phyloP scores from a whole-genome alignment of 371 early-diverging fungal genomes.

The Funneliformis caledonium region DNA sequence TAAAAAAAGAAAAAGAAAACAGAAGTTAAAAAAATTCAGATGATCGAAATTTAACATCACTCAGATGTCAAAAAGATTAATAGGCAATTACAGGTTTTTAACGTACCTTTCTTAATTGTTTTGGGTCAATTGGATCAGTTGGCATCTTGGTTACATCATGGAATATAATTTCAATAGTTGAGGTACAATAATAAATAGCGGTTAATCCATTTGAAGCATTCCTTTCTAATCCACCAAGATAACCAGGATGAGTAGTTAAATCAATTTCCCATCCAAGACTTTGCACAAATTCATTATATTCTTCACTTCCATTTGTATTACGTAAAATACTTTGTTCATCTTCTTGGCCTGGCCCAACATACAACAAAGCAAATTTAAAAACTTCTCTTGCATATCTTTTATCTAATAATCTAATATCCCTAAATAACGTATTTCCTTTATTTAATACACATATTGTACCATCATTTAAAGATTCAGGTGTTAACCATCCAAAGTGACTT shows the following conservation, averaged over 20 bases:
- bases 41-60: no score
- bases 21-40: background rate
- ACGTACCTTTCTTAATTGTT: conserved; percentile 84
- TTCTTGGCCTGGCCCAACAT: conserved; percentile 92
- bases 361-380: conserved; percentile 88
- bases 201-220: conserved; percentile 77
- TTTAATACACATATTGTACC: conserved; percentile 70
- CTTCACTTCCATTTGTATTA: conserved; percentile 69
- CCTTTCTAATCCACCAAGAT: conserved; percentile 85
- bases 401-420: conserved; percentile 81
- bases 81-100: no score
- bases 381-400: conserved; percentile 78
- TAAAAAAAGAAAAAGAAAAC: background rate
- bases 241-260: conserved; percentile 83
- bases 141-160: conserved; percentile 94
- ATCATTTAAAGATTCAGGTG: conserved; percentile 73
- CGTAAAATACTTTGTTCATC: conserved; percentile 82
- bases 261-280: conserved; percentile 89
- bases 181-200: conserved; percentile 83
- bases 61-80: no score
- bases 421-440: conserved; percentile 65
- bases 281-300: conserved; percentile 82
- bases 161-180: conserved; percentile 86
- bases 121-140: conserved; percentile 74
- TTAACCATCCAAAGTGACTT: conserved; percentile 75